Percentiles rank a stretch among this genome's conserved stretches.
Conservation (phyloP, 2,329 filamentous ascomycete genomes). For the Venturia carpophila region DNA sequence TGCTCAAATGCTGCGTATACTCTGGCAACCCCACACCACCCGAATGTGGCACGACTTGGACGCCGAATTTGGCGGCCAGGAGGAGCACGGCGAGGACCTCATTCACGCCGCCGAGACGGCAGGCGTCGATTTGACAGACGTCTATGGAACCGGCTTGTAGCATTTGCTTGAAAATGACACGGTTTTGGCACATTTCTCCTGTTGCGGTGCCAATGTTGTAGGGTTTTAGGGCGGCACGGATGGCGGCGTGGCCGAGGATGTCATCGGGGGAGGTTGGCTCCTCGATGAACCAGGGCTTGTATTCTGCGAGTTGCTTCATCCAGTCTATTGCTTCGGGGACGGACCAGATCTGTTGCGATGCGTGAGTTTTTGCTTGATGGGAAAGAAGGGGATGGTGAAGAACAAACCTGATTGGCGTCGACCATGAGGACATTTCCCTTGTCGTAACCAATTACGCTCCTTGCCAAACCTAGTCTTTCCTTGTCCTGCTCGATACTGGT, state of each 20-base stretch:
- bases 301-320: conserved; percentile 74
- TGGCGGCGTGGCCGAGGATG: conserved; percentile 77
- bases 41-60: conserved; percentile 82
- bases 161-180: conserved; percentile 89
- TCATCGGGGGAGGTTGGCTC: conserved; percentile 89
- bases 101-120: conserved; percentile 82
- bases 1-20: conserved; percentile 87
- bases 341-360: conserved; percentile 50
- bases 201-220: conserved; percentile 77
- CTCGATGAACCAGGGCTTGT: conserved; percentile 90
- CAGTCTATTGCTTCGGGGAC: conserved; percentile 82
- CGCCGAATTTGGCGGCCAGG: conserved; percentile 68
- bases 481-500: conserved; percentile 63
- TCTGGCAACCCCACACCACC: conserved; percentile 86
- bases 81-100: conserved; percentile 86
- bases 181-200: conserved; percentile 93
- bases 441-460: conserved; percentile 75
- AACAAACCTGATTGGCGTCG: conserved; percentile 71
- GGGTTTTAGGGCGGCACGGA: conserved; percentile 69
- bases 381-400: background rate
- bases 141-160: conserved; percentile 73
- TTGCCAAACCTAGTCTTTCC: conserved; percentile 61
- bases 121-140: conserved; percentile 84
- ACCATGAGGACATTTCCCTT: conserved; percentile 81
- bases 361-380: background rate